Percentiles rank a stretch among this genome's conserved stretches.
These are phyloP conservation scores for Rhododendron ovatum DNA, from an alignment of 148 eudicot species.

Conservation along the genomic window DNA sequence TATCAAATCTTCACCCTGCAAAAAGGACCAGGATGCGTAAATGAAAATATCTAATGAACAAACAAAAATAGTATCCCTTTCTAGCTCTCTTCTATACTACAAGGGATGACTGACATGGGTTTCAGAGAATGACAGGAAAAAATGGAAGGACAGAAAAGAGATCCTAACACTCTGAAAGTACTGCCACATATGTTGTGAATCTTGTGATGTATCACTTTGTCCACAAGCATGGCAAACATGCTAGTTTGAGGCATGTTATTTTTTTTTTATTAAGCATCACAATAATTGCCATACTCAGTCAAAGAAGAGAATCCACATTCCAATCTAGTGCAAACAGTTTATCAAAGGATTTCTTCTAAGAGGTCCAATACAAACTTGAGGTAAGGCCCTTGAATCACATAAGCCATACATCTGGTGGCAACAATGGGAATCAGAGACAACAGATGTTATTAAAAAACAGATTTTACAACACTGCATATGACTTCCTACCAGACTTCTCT, in stretches of 20 bases:
- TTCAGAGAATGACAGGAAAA: neutral
- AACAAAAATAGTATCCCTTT: neutral
- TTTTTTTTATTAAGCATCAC: neutral
- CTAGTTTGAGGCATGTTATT: neutral
- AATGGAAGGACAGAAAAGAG: neutral
- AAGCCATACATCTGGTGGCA: neutral
- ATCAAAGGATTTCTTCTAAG: neutral
- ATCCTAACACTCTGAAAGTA: neutral
- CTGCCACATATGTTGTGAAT: neutral
- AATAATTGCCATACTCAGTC: neutral
- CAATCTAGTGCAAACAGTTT: neutral
- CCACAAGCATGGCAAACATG: neutral
- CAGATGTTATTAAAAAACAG: neutral
- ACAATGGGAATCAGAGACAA: neutral
- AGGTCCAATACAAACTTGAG: neutral
- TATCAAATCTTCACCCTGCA: slow-evolving; percentile 87
- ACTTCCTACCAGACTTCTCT: neutral
- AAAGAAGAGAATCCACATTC: neutral
- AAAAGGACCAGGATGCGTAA: slow-evolving; percentile 11
- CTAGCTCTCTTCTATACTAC: neutral
- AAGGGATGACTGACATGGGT: neutral
- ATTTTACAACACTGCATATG: neutral
- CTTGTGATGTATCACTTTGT: neutral
- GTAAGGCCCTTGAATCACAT: neutral
- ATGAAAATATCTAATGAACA: neutral